Evolutionary conservation across 139 green algal genomes (phyloP), one percentile per base, ranked within the genome.

Genomic region (Chlamydomonas sp.): DNA sequence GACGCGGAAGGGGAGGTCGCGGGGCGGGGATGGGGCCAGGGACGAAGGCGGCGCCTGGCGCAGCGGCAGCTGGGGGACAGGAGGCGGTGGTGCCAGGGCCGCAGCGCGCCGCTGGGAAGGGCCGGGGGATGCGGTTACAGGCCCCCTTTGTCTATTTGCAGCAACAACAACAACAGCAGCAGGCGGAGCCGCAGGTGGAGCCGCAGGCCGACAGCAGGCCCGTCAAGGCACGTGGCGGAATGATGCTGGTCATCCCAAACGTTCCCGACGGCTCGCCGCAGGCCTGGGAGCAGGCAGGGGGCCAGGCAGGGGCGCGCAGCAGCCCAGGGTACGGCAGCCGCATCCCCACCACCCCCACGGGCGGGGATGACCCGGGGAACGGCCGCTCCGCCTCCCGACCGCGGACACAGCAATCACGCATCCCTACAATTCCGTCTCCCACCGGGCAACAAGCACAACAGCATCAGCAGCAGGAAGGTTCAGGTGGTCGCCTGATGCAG

Each of bases 211-310:
- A 49, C 31, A 49, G 31, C 31, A 49, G 31, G 31, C 31, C 31
- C 31, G 31, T 49, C 31, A 76, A n/a, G 15, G 73, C 72, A 1
- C 61, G 31, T 4, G 83, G 83, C 83, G 83, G 83, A 18, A 87
- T 87, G 83, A 58, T 80, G 20, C 62, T 87, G 72, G 83, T 80
- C 62, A 80, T 87, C 4, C 74, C 83, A 2, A 7, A 62, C 61
- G 83, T 72, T 5, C 83, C 83, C 1, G 68, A 20, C 68, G 68
- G 68, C 63, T 9, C 68, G 59, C 57, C 20, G 17, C 66, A 14
- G 20, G 64, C 15, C 79, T 5, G 60, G 1, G 77, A 60, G 16
- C 3, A 18, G 4, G 59, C 10, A 7, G 79, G 1, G 63, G n/a
- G 59, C 69, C 18, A 75, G 31, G 69, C 17, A 5, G 69, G 69